A percentile compares a stretch with the other conserved stretches of the same genome.
These are phyloP conservation scores for Acer negundo DNA, from an alignment of 345 rosid species.

Conservation along the genomic window DNA sequence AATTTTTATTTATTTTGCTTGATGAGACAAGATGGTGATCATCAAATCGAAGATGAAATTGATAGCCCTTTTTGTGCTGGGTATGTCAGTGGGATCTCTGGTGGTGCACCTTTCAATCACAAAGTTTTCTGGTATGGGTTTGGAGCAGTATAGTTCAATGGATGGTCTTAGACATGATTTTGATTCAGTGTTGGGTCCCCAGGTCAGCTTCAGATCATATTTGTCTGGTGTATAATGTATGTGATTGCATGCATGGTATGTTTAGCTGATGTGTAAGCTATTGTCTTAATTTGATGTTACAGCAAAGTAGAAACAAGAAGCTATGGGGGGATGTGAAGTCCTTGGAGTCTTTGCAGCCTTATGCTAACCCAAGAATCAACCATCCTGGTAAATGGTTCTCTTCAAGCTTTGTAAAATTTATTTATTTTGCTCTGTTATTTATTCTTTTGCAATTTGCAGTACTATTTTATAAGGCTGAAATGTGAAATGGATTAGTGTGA, in stretches of 20 bases:
- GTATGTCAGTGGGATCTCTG: constrained; percentile 76
- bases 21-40: constrained; percentile 60
- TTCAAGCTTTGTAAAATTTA: constrained; percentile 9
- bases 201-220: constrained; percentile 35
- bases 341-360: constrained; percentile 77
- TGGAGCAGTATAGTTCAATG: constrained; percentile 54
- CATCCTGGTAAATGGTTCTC: constrained; percentile 63
- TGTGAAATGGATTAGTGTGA: not conserved
- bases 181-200: constrained; percentile 40
- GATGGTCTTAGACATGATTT: constrained; percentile 55
- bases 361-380: constrained; percentile 81
- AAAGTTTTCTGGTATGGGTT: constrained; percentile 60
- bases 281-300: constrained; percentile 21
- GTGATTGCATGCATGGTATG: not conserved
- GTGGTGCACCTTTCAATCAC: constrained; percentile 81
- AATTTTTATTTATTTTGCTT: constrained; percentile 11
- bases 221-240: not conserved
- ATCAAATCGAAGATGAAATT: constrained; percentile 88
- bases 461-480: not conserved
- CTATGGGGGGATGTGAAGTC: constrained; percentile 83
- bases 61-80: constrained; percentile 73
- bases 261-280: constrained; percentile 13
- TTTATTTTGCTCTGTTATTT: not conserved
- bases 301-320: constrained; percentile 62
- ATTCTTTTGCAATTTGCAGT: not conserved